Conservation (phyloP, 2,329 filamentous ascomycete genomes). For the Neofusicoccum cordaticola region DNA sequence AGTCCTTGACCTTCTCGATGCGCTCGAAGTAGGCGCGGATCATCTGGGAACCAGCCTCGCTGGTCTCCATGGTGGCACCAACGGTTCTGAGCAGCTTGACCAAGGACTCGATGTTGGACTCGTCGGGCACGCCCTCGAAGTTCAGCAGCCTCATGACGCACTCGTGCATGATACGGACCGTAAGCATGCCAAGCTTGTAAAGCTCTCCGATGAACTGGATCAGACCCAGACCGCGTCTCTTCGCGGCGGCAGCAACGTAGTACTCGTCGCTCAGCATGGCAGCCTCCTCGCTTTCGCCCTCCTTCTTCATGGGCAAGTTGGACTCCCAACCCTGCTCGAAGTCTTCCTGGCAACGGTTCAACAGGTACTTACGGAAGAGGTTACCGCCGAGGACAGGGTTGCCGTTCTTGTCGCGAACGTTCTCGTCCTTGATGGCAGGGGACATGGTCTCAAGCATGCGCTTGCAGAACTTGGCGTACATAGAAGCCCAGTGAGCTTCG, state of each 20-base stretch:
- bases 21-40: constrained; percentile 94
- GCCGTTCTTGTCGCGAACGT: constrained; percentile 84
- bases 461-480: constrained; percentile 99
- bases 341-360: constrained; percentile 97
- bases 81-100: constrained; percentile 91
- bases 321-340: constrained; percentile 97
- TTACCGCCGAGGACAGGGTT: constrained; percentile 88
- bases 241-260: constrained; percentile 88
- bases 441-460: constrained; percentile 96
- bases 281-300: constrained; percentile 74
- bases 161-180: constrained; percentile 98
- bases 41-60: constrained; percentile 75
- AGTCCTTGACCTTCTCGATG: constrained; percentile 77
- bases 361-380: constrained; percentile 95
- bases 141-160: constrained; percentile 97
- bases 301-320: constrained; percentile 70
- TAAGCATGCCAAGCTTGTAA: constrained; percentile 98
- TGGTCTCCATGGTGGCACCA: constrained; percentile 77
- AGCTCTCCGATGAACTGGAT: constrained; percentile 99
- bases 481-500: constrained; percentile 96
- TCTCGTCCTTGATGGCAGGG: constrained; percentile 90
- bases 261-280: constrained; percentile 93
- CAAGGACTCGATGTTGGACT: constrained; percentile 94
- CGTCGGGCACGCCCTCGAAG: constrained; percentile 88
- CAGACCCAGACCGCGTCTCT: constrained; percentile 93